Base-by-base conservation (phyloP, 2,329 filamentous ascomycete genomes). In the Neofusicoccum umdonicola region DNA sequence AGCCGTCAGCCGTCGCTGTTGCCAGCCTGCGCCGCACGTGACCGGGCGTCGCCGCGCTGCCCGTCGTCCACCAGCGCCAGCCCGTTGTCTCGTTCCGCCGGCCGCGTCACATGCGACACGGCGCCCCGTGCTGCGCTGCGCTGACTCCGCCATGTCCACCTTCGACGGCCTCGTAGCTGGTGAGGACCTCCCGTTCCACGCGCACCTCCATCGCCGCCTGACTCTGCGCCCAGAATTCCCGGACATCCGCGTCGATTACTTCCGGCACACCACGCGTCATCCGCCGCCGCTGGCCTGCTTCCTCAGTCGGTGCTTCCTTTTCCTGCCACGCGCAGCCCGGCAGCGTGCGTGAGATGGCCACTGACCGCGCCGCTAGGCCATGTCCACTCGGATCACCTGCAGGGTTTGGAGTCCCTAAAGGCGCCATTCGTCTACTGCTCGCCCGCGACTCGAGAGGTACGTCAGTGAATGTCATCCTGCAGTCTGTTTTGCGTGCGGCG, bases 401-500 rank as follows among this genome's bases (percentile, higher is more conserved):
- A 85, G 41, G 93, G 94, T 0, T 83, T 97, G 1, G 92, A 96
- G 70, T 86, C 83, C 12, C 83, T 93, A 62, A 85, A 87, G 51
- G 87, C 90, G 34, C 90, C 92, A 0, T 97, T 97, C 71, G 87
- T 98, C 19, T 97, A 97, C 77, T 97, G 93, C 78, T 97, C 93
- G 1, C 84, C 90, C 0, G 90, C 91, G 0, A 97, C 93, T 0
- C 86, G 86, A 68, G 89, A 93, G 75, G 88, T 83, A 72, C 70
- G 69, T 58, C 52, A 50, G 42, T 47, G 8, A 45, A 47, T 60
- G 56, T 47, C 42, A 37, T 60, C 56, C 42, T 57, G 52, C 52
- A 57, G 50, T 44, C 22, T 19, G 41, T 31, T 56, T 62, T 65
- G 42, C 54, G 56, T 31, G 41, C 37, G 42, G 41, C 56, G 41